Base-by-base conservation (phyloP, 2,329 filamentous ascomycete genomes). In the Parastagonospora avenae region DNA sequence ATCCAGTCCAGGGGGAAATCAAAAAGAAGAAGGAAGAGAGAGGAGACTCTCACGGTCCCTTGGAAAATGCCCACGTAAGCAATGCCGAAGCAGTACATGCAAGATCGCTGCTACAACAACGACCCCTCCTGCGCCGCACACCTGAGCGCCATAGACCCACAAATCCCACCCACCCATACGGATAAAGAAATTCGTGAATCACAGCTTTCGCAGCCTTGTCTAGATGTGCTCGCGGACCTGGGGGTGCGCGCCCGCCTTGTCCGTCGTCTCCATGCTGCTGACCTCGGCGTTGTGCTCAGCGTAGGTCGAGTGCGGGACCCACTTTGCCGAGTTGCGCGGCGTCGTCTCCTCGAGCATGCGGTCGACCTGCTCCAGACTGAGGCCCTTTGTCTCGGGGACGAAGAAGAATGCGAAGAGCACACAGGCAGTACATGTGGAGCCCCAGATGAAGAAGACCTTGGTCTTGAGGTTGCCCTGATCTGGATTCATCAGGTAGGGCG, bases 271-370 rank as follows among this genome's bases (percentile, higher is more conserved):
- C 8, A 40, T 40, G 38, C 38, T 40, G 24, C 38, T 40, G 29
- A 38, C 35, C 5, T 48, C 54, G 10, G 30, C 42, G n/a, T 31
- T 3, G 19, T 24, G 24, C 11, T 48, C 54, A 7, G 28, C 42
- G 39, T 27, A 48, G 8, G 41, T 41, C 15, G 36, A 29, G 15
- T 81, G 81, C 38, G 89, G 88, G 69, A 80, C 82, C 89, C 90
- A 93, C 77, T 85, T 86, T 73, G 83, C 77, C 2, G 87, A 91
- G 8, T 82, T 89, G 53, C 88, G 84, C 38, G 90, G 89, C 6
- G 83, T 90, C 31, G 84, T 86, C 84, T 93, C 89, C 78, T 92
- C 89, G 80, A 94, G 86, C 90, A 93, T 92, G 79, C 84, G 24
- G 29, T 91, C 87, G 59, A 91, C 89, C 76, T 91, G 87, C 72